Conservation (phyloP, 2,329 filamentous ascomycete genomes). For the Xylariales sp. region DNA sequence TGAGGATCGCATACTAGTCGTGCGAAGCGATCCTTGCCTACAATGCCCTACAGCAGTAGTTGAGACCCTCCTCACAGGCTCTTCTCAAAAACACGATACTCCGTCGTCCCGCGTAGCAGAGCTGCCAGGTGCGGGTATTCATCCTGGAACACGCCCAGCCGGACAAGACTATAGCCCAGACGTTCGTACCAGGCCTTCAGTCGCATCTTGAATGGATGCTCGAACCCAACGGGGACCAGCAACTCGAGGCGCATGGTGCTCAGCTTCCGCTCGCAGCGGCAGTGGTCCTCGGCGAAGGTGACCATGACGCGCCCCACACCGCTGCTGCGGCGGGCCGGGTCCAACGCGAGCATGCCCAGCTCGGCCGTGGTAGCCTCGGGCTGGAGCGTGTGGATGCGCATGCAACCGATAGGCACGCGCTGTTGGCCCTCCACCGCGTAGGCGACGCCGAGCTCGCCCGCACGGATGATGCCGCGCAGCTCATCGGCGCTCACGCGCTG, state of each 20-base stretch:
- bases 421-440: not conserved
- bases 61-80: too few species aligned
- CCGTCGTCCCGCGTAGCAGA: constrained; percentile 16
- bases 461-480: constrained; percentile 14
- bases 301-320: constrained; percentile 21
- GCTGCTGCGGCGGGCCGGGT: constrained; percentile 13
- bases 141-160: constrained; percentile 14
- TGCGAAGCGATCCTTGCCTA: too few species aligned
- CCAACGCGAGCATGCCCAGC: constrained; percentile 23
- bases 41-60: too few species aligned
- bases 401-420: constrained; percentile 16
- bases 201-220: constrained; percentile 19
- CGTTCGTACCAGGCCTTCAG: constrained; percentile 17
- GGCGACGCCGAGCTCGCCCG: constrained; percentile 18
- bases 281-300: constrained; percentile 21
- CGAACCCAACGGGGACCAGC: constrained; percentile 18
- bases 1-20: too few species aligned
- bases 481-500: constrained; percentile 16
- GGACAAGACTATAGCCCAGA: constrained; percentile 17
- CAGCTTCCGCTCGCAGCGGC: constrained; percentile 8
- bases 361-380: constrained; percentile 12
- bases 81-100: constrained; percentile 22
- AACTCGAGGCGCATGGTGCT: constrained; percentile 17
- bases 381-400: constrained; percentile 14
- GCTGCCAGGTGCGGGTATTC: constrained; percentile 15